Base-by-base conservation (phyloP, 2,329 filamentous ascomycete species). In the Penicillium griseofulvum region DNA sequence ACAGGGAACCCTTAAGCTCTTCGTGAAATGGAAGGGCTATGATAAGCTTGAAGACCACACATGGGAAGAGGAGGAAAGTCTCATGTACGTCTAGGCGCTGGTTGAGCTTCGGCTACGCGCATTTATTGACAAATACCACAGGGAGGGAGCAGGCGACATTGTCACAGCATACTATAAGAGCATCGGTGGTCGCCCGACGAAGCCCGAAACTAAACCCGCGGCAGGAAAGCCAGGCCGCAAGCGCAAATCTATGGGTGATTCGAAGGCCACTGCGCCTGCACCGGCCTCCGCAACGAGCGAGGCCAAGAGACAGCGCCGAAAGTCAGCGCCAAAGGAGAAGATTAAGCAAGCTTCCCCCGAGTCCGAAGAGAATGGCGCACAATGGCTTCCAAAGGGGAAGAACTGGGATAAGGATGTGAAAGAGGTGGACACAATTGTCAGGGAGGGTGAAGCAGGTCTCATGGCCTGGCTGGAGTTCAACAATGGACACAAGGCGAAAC, bases 1-100 rank as follows among this genome's bases (percentile, higher is more conserved):
- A 39, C 39, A 78, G 75, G 71, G 70, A 33, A 64, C 64, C 17
- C 64, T 79, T 24, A 55, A 71, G 34, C 70, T 78, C 19, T 59
- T 70, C 8, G 76, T 80, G 29, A 80, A 80, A 61, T 80, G 78
- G 78, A 74, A 75, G 57, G 77, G 75, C 5, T 80, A 78, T 49
- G 69, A 75, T 2, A 64, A 75, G 6, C 68, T 71, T 2, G 59
- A 65, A n/a, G 77, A 80, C 44, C 68, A 72, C 49, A 80, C 78
- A 2, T 65, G 72, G 63, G 78, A 80, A 55, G 76, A 76, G 1
- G 77, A 80, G 61, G 71, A 74, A 7, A 75, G 77, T 44, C 63
- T 78, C 5, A 45, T 76, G 71, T 78, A 70, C 53, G 74, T 55
- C 26, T 14, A 26, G 16, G 26, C 5, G 9, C 36, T 19, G 2